Base-by-base conservation (phyloP, 208 protist species). In the Acanthamoeba castellanii region DNA sequence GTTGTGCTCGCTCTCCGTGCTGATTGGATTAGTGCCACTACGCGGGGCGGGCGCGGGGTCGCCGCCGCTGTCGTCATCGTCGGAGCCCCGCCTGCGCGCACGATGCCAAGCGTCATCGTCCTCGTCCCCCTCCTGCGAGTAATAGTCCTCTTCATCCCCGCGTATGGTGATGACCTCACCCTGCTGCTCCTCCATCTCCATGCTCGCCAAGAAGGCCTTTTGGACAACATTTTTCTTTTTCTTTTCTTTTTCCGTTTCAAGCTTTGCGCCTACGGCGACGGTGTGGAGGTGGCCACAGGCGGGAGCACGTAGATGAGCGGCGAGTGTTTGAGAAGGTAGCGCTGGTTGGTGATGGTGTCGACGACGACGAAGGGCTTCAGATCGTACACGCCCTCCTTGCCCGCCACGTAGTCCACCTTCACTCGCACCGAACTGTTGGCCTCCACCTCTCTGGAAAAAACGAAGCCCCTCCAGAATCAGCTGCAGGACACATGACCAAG, bases 341-440 rank as follows among this genome's bases (percentile, higher is more conserved):
- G 81, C 50, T 88, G 81, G 81, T 88, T 88, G 81, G 47, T 88
- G n/a, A 64, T 14, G 30, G 81, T 88, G 32, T 88, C 81, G 9
- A 88, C n/a, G 16, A 64, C 81, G 16, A 88, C 81, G 50, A 88
- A 88, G 14, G 42, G 81, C 52, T 64, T 88, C 25, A 88, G 52
- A 32, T 88, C 81, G 81, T 88, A 88, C 30, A 88, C 81, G 30
- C 81, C 81, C 81, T 88, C 81, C 81, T 45, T 34, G 50, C 81
- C 81, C 11, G 81, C 81, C 50, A 88, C 81, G 52, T 88, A 88
- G 47, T 88, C 81, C n/a, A 88, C 81, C 30, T 88, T 57, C 50
- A 88, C 81, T 25, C 81, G 42, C n/a, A 88, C 81, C 50, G 81
- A 88, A 27, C 81, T 88, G 81, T 88, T 88, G 42, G 81, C 81